Percentiles rank a stretch among this genome's conserved stretches.
Conservation (phyloP, 1,284 basidiomycete genomes). For the Ganoderma multipileum region DNA sequence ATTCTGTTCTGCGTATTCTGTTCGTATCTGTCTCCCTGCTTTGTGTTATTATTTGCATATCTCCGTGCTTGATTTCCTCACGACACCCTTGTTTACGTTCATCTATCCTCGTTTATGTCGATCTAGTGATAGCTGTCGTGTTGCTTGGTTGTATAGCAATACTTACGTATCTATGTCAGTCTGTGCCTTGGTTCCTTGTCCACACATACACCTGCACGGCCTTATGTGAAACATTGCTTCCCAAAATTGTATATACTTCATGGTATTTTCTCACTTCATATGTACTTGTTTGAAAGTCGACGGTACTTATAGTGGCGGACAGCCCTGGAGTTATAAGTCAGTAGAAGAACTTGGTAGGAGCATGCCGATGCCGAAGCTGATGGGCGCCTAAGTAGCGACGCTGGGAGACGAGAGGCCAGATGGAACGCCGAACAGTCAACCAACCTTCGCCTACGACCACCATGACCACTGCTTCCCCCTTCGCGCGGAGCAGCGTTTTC, state of each 20-base stretch:
- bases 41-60: neutral
- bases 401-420: conserved; percentile 6
- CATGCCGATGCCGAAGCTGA: neutral
- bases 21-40: neutral
- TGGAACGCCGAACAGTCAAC: conserved; percentile 10
- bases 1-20: neutral
- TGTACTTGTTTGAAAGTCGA: neutral
- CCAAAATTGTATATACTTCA: neutral
- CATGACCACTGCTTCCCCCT: conserved; percentile 80
- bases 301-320: neutral
- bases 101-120: neutral
- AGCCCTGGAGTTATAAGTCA: neutral
- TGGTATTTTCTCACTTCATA: neutral
- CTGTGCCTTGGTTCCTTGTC: neutral
- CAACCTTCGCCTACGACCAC: conserved; percentile 22
- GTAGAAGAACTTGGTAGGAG: neutral
- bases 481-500: conserved; percentile 77
- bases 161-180: neutral
- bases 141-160: conserved; percentile 7
- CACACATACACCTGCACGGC: neutral
- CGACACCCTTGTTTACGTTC: neutral
- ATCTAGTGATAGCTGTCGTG: neutral
- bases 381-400: conserved; percentile 12
- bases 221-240: neutral
- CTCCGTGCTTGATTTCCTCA: neutral